These are phyloP conservation scores for Silene conica DNA, from an alignment of 148 eudicot genomes.

Conservation along the genomic window DNA sequence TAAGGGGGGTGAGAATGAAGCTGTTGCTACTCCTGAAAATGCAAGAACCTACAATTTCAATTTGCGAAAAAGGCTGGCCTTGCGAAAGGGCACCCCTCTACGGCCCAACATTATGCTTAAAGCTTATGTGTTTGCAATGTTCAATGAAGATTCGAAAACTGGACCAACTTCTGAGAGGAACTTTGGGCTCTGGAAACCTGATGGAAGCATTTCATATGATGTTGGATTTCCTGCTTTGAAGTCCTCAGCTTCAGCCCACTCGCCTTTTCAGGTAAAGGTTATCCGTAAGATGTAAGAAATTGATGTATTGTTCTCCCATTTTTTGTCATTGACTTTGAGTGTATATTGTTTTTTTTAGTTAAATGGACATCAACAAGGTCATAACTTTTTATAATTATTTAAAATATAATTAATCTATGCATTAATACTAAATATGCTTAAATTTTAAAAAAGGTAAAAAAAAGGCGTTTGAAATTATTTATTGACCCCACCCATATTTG, in stretches of 20 bases:
- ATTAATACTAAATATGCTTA: no score
- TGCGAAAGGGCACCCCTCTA: conserved; percentile 69
- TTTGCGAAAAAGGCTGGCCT: conserved; percentile 72
- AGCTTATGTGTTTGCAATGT: conserved; percentile 71
- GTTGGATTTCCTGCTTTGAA: conserved; percentile 58
- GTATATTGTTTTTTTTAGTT: no score
- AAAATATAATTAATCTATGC: no score
- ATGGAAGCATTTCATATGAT: conserved; percentile 65
- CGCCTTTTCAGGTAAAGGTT: no score
- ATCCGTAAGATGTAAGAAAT: no score
- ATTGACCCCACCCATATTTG: no score
- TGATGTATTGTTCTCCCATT: no score
- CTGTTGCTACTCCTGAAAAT: conserved; percentile 59
- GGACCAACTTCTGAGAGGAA: conserved; percentile 75
- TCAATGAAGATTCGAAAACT: conserved; percentile 65
- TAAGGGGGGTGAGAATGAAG: conserved; percentile 62
- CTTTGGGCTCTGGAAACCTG: conserved; percentile 70
- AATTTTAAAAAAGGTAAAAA: no score
- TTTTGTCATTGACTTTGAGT: no score
- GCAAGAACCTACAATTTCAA: conserved; percentile 73
- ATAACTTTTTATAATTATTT: no score
- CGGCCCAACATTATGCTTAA: conserved; percentile 56
- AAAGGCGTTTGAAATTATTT: no score
- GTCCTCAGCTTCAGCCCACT: conserved; percentile 39
- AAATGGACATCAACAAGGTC: no score